A percentile compares a stretch with the other conserved stretches of the same genome.
These are phyloP conservation scores for Cercophora samala DNA, from an alignment of 495 filamentous ascomycete genomes.

Conservation along the genomic window DNA sequence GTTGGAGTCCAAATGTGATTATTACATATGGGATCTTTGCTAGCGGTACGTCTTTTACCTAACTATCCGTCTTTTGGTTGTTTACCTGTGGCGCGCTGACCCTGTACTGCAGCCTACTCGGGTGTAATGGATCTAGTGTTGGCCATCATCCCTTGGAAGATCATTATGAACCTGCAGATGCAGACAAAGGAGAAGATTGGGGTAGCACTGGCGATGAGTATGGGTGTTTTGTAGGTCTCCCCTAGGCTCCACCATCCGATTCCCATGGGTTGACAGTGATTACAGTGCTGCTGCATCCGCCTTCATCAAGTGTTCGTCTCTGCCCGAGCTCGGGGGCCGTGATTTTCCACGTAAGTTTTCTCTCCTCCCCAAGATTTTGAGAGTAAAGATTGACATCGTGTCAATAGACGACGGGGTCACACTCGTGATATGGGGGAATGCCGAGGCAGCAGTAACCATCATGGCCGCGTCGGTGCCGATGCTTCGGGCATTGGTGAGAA, in stretches of 20 bases:
- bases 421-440: conserved; percentile 30
- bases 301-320: conserved; percentile 33
- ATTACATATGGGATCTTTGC: conserved; percentile 26
- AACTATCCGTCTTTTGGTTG: not conserved
- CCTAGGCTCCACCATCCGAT: not conserved
- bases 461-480: conserved; percentile 37
- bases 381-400: not conserved
- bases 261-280: not conserved
- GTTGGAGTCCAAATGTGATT: conserved; percentile 33
- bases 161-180: conserved; percentile 34
- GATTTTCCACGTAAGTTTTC: conserved; percentile 26
- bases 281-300: conserved; percentile 26
- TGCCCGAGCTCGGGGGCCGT: conserved; percentile 24
- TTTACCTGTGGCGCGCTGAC: no score
- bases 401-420: conserved; percentile 23
- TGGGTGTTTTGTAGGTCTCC: conserved; percentile 27
- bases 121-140: conserved; percentile 30
- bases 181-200: conserved; percentile 36
- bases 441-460: conserved; percentile 35
- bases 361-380: not conserved
- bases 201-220: conserved; percentile 40
- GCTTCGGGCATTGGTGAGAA: conserved; percentile 29
- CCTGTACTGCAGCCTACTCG: conserved; percentile 28
- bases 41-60: conserved; percentile 20
- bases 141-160: conserved; percentile 31